Conservation (phyloP, 257 asterid genomes). For the Rubia yunnanensis region DNA sequence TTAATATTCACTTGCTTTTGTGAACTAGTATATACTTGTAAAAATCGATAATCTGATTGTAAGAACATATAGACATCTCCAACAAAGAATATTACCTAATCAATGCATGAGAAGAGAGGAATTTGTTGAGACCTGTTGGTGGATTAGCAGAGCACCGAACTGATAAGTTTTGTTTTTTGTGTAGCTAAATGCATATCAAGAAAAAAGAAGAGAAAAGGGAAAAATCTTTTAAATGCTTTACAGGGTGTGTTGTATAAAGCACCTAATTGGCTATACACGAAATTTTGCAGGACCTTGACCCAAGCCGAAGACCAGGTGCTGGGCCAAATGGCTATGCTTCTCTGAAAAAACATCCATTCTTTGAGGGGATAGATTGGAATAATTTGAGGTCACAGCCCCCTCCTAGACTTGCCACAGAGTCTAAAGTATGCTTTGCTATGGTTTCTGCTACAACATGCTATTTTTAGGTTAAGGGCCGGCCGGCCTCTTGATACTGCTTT, state of each 20-base stretch:
- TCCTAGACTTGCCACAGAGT: constrained; percentile 65
- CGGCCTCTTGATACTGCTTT: not conserved
- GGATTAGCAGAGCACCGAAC: not conserved
- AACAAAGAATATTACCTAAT: not conserved
- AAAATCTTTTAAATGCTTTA: not conserved
- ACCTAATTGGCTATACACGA: constrained; percentile 7
- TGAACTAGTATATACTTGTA: not conserved
- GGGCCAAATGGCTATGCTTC: constrained; percentile 72
- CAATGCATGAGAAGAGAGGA: not conserved
- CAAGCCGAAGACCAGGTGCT: constrained; percentile 88
- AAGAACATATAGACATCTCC: no score
- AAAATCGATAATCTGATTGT: not conserved
- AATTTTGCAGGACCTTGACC: constrained; percentile 67
- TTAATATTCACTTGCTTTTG: not conserved
- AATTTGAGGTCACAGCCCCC: constrained; percentile 62
- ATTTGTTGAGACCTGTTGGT: not conserved
- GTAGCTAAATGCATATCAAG: not conserved
- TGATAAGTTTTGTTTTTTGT: not conserved
- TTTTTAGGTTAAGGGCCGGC: not conserved
- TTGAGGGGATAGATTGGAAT: constrained; percentile 67
- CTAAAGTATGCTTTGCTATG: constrained; percentile 40
- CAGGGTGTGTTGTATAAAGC: not conserved
- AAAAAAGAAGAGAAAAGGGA: no score
- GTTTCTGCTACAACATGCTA: not conserved
- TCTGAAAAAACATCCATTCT: constrained; percentile 76